Conservation (phyloP, 352 stramenopile species). For the Pythium grandisporangium region DNA sequence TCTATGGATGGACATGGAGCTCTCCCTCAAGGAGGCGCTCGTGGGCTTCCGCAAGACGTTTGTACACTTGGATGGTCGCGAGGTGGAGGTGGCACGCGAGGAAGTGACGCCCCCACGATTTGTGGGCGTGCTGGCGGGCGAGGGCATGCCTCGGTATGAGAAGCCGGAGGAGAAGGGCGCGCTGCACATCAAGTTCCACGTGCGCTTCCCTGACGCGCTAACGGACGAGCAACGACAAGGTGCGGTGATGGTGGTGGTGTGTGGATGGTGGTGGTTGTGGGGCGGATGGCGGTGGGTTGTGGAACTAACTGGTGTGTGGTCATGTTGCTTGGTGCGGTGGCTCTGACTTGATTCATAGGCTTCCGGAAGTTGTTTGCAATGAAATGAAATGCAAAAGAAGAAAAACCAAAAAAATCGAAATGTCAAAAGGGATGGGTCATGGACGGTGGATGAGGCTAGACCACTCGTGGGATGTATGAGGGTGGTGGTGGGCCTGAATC, state of each 20-base stretch:
- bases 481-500: no score
- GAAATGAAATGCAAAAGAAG: constrained; percentile 4
- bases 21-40: constrained; percentile 93
- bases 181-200: constrained; percentile 94
- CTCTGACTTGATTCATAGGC: constrained; percentile 2
- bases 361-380: constrained; percentile 12
- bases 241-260: neutral
- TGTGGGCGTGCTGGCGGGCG: constrained; percentile 79
- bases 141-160: constrained; percentile 95
- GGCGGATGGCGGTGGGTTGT: no score
- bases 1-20: constrained; percentile 93
- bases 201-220: constrained; percentile 90
- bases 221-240: constrained; percentile 72
- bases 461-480: no score
- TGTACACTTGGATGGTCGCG: constrained; percentile 90
- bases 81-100: constrained; percentile 83
- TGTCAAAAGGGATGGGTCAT: no score
- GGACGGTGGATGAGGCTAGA: no score
- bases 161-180: constrained; percentile 76
- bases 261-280: neutral
- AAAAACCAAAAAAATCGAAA: no score
- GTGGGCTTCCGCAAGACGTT: constrained; percentile 90
- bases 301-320: no score
- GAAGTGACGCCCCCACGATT: constrained; percentile 90
- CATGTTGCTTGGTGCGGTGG: no score